These are phyloP conservation scores for Phialemoniopsis sp. DNA, from an alignment of 2,329 filamentous ascomycete species.

Conservation along the genomic window DNA sequence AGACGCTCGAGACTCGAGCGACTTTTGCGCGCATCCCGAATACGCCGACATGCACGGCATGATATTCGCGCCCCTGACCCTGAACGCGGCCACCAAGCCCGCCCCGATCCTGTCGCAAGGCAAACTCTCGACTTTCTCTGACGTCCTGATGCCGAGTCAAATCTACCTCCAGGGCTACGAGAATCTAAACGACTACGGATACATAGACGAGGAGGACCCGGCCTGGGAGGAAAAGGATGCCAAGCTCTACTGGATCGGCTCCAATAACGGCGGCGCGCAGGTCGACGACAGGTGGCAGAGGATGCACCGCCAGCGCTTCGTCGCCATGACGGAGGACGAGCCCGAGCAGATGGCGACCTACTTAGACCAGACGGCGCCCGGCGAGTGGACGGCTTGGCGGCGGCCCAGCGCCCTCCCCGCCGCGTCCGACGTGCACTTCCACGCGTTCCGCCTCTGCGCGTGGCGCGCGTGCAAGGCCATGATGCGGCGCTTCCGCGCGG, in stretches of 20 bases:
- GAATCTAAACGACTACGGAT: too few relatives aligned
- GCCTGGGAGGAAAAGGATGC: conserved; percentile 7
- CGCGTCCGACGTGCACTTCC: conserved; percentile 3
- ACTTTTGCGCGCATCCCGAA: conserved; percentile 40
- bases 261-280: conserved; percentile 7
- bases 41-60: conserved; percentile 39
- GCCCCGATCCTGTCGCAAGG: conserved; percentile 44
- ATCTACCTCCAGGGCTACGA: conserved; percentile 33
- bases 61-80: conserved; percentile 34
- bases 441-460: conserved; percentile 3
- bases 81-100: conserved; percentile 29
- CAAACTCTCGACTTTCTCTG: conserved; percentile 39
- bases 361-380: neutral
- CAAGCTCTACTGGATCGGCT: conserved; percentile 8
- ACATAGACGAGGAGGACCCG: neutral
- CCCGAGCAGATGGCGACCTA: neutral
- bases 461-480: too few relatives aligned
- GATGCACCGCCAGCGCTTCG: conserved; percentile 7
- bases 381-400: neutral
- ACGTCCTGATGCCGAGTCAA: conserved; percentile 48
- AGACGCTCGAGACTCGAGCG: conserved; percentile 16
- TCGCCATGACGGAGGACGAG: conserved; percentile 3
- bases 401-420: neutral
- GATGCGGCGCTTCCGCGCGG: neutral
- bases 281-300: conserved; percentile 1